Evolutionary conservation across 306 rosid species (phyloP), one percentile per base, ranked within the genome.

Genomic region (Comarum palustre): DNA sequence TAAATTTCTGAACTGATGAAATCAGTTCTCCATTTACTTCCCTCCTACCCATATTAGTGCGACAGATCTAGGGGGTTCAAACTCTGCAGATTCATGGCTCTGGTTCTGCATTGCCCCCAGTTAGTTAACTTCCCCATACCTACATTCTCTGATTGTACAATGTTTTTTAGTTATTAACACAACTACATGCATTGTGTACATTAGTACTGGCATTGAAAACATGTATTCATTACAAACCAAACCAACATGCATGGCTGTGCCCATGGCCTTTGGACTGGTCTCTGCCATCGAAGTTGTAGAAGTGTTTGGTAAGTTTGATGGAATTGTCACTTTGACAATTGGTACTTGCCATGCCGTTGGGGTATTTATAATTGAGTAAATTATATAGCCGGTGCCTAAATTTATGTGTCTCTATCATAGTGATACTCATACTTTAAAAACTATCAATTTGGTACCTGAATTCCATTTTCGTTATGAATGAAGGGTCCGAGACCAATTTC

Each of bases 251-350:
- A 52, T 14, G 36, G 17, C 8, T 0, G 59, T 51, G 50, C 16
- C 20, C 22, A 22, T 52, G 16, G 22, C 10, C 74, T 20, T 36
- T 52, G 48, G 14, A 34, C 48, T 34, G 73, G 62, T 69, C 61
- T 11, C 24, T 9, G 36, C 15, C 20, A 51, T 69, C 34, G 10
- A 57, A 55, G 24, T 39, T n/a, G 24, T 41, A 41, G 3, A 32
- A 55, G 43, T 41, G 52, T 71, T 55, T 24, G 75, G 66, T 71
- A 51, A 71, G 74, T 52, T 14, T 32, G 47, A 51, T 13, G 74
- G 32, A 38, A 54, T 36, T 34, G 22, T 70, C 63, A 39, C 39
- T 34, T 34, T 51, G 32, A 51, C 50, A 52, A n/a, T 12, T 20
- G 48, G 50, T 70, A 62, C 59, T 52, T 52, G 29, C 59, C 59